Conservation (phyloP, 176 grass and related monocot species). For the Zizania latifolia region DNA sequence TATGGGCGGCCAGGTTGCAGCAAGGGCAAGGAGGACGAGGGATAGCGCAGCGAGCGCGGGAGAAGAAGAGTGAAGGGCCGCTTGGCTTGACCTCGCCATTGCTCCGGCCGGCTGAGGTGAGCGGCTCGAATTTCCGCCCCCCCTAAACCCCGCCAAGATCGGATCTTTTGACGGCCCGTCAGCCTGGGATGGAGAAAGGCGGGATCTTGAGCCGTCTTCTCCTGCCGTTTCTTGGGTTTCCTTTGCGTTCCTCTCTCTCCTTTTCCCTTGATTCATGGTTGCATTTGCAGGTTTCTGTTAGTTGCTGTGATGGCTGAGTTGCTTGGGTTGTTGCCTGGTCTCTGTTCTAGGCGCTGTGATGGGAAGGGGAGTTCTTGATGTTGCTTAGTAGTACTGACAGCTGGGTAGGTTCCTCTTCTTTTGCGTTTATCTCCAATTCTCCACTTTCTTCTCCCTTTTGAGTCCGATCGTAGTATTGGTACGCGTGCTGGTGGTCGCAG, state of each 20-base stretch:
- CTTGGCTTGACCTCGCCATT: conserved; percentile 27
- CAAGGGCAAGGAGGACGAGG: background rate
- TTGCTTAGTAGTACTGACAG: background rate
- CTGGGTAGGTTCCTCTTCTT: conserved; percentile 1
- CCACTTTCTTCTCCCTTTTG: background rate
- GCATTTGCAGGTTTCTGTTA: background rate
- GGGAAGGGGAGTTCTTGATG: background rate
- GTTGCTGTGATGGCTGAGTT: background rate
- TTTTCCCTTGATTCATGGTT: background rate
- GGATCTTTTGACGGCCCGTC: conserved; percentile 3
- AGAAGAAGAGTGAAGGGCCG: no score
- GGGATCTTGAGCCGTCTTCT: conserved; percentile 23
- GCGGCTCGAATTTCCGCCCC: background rate
- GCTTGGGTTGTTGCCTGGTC: background rate
- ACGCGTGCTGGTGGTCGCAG: no score
- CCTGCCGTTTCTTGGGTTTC: background rate
- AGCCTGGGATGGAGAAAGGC: conserved; percentile 3
- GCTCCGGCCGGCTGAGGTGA: conserved; percentile 31
- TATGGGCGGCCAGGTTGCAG: conserved; percentile 13
- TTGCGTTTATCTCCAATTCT: background rate
- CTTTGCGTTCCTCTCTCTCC: background rate
- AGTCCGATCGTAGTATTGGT: background rate
- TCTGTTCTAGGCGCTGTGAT: background rate
- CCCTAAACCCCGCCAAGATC: background rate
- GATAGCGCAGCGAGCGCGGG: background rate